Evolutionary conservation across 257 asterid genomes (phyloP).

Genomic region (Solanum tarijense): DNA sequence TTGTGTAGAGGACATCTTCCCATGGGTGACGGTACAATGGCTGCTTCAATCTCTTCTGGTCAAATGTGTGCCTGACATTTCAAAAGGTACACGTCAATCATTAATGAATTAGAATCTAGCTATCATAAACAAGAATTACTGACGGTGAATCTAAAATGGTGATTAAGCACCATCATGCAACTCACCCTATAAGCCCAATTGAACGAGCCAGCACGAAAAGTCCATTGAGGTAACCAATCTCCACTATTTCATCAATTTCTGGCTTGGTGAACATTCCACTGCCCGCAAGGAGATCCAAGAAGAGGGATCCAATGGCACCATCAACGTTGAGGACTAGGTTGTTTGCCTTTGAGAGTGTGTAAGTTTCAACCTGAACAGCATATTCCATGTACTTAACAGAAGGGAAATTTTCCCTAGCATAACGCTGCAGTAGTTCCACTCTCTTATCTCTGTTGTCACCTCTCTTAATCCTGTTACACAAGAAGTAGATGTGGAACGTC

Average conservation of each 20-base stretch:
- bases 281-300: constrained; percentile 97
- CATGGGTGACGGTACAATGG: constrained; percentile 99
- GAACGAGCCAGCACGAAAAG: constrained; percentile 98
- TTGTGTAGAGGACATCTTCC: constrained; percentile 99
- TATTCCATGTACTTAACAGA: constrained; percentile 98
- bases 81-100: background rate
- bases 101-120: background rate
- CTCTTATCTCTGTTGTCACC: constrained; percentile 99
- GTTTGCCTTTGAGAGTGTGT: constrained; percentile 56
- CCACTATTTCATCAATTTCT: constrained; percentile 91
- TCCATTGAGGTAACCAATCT: constrained; percentile 89
- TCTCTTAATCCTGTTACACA: constrained; percentile 72
- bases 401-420: constrained; percentile 86
- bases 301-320: constrained; percentile 94
- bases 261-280: constrained; percentile 96
- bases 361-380: constrained; percentile 86
- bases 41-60: constrained; percentile 97
- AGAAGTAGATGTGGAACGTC: background rate
- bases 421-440: constrained; percentile 75
- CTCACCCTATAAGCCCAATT: constrained; percentile 99
- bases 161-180: background rate
- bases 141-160: background rate
- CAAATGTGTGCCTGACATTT: constrained; percentile 80
- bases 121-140: background rate
- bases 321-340: constrained; percentile 56